Base-by-base conservation (phyloP, 2,329 filamentous ascomycete species). In the Aspergillus nomiae region DNA sequence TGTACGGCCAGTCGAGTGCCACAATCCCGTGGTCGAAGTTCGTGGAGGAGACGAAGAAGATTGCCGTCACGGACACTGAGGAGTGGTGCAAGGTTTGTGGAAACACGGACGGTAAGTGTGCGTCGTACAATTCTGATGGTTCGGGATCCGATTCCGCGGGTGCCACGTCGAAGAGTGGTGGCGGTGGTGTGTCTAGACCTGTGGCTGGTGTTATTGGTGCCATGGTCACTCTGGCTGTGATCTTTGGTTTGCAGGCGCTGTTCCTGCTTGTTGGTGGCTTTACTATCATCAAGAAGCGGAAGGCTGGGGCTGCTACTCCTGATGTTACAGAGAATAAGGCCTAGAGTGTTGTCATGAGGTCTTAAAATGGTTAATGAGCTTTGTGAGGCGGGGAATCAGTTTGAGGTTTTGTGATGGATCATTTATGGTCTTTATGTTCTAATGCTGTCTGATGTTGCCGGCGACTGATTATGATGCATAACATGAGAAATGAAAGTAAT, bases 131-230 rank as follows among this genome's bases (percentile, higher is more conserved):
- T 7, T 61, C 67, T 19, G 69, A 67, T n/a, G 70, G 46, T 1
- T 66, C 51, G 1, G 63, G 68, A 14, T 65, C 75, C 0, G 51
- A 34, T 12, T 24, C 56, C 6, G 51, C 53, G 4, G 63, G 67
- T 30, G 61, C 55, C 3, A 32, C 36, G 1, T 45, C 26, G 9
- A 57, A 58, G 4, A 70, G 64, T 26, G 71, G 66, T 32, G 73
- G 77, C 54, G 83, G 84, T 14, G 83, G 84, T 14, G 81, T 95
- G 30, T 89, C 87, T 58, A 86, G 83, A 54, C 84, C 86, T 10
- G 87, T 92, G 21, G 91, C 90, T 1, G 91, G 92, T 43, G 91
- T 93, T 7, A 92, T 94, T 71, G 87, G 87, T 30, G 87, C 87
- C 0, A 83, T 89, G 80, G 86, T 89, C 19, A 89, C 87, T 1